Base-by-base conservation (phyloP, 2,329 filamentous ascomycete species). In the Epichloe amarillans region DNA sequence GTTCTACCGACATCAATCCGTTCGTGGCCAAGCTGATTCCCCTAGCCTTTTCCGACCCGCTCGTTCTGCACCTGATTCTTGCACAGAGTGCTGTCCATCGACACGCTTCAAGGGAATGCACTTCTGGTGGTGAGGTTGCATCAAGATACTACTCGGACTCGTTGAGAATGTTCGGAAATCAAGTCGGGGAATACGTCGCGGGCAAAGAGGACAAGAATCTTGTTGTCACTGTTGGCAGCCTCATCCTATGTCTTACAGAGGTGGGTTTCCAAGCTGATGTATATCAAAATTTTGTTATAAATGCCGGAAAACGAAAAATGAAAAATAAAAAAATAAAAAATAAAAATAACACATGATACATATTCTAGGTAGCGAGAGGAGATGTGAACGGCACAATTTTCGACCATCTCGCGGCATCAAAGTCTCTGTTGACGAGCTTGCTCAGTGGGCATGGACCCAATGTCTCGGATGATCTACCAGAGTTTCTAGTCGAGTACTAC, bases 401-500 rank as follows among this genome's bases (percentile, higher is more conserved):
- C 47, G 67, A 73, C 47, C 71, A 74, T 52, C 55, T 74, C 2
- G 64, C 66, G 2, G 70, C 70, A 0, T 72, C 72, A 17, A 69
- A 69, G 47, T 67, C 68, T 2, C 56, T 74, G 11, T 54, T 74
- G 10, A 62, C 63, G 8, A 64, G 62, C 2, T 55, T 73, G 2
- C 60, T 72, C 4, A 60, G 58, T 0, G 56, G 65, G 4, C 61
- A 60, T 4, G 60, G 65, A 40, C 54, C 59, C 0, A 60, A 66
- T 3, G 55, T 67, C 3, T 63, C 64, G 2, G 62, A 64, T 12
- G 64, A 70, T 10, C 54, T 74, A 3, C 65, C 67, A 30, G 66
- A 71, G 30, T 73, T 73, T 47, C 64, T 74, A 3, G 65, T 73
- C 44, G 72, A 74, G 57, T 74, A 73, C 39, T 74, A 72, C 53